Evolutionary conservation across 176 grass and related monocot species (phyloP), one percentile per base, ranked within the genome.

Genomic region (Panicum miliaceum): DNA sequence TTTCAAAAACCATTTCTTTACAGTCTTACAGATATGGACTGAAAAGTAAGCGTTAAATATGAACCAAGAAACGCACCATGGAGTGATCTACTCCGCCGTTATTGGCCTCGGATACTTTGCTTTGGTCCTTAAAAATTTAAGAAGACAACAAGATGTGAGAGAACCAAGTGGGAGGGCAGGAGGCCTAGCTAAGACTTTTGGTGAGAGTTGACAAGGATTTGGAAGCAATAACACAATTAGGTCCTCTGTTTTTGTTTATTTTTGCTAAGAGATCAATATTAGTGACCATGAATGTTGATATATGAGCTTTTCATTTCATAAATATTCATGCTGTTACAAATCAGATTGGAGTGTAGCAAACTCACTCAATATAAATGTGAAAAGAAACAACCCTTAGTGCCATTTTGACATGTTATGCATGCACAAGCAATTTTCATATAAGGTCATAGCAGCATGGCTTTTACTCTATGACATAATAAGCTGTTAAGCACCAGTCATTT

Each of bases 1-100:
- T 81, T 42, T 76, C 4, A 47, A 47, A 53, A 77, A 79, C 8
- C 50, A 65, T 64, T 42, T 53, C 40, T 36, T 54, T 34, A 53
- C 42, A 58, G n/a, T 29, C 22, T 54, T 34, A 53, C 42, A 58
- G n/a, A 14, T 23, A 79, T 25, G 23, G 32, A 32, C 29, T 2
- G 29, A 57, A 12, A 78, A 56, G 18, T 83, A 70, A 53, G 25
- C 46, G 15, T 62, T 7, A 47, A 29, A 56, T 66, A 56, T 66
- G 35, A 61, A 38, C 19, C 23, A 46, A 61, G n/a, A 61, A 45
- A 25, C 34, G 6, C 62, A 77, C 58, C 65, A 62, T 71, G 12
- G 37, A 63, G 26, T 22, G 71, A 73, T 50, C 7, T 64, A 64
- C 45, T 70, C 62, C 71, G 43, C 23, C 20, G 0, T 65, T n/a